Percentiles rank a stretch among this genome's conserved stretches.
These are phyloP conservation scores for Mycena venus DNA, from an alignment of 768 basidiomycete species.

Conservation along the genomic window DNA sequence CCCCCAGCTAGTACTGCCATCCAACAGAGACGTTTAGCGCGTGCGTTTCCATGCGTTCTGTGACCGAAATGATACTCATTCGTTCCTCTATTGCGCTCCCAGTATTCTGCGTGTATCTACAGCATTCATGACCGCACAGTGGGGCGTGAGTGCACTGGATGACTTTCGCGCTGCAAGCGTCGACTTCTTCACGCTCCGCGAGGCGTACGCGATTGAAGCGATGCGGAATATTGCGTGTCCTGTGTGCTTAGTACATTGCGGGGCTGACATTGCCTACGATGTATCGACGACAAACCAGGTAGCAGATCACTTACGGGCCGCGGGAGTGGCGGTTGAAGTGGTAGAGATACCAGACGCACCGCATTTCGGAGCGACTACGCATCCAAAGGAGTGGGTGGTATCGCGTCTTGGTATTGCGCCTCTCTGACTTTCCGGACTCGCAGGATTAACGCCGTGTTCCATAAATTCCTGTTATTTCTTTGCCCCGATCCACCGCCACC, in stretches of 20 bases:
- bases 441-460: constrained; percentile 2
- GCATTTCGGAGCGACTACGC: constrained; percentile 29
- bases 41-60: not conserved
- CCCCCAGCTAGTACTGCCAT: not conserved
- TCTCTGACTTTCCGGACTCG: too few relatives aligned
- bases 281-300: constrained; percentile 19
- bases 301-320: constrained; percentile 3
- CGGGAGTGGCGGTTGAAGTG: constrained; percentile 27
- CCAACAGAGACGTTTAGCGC: constrained; percentile 7
- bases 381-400: constrained; percentile 23
- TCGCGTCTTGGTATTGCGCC: too few relatives aligned
- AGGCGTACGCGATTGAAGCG: constrained; percentile 10
- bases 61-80: not conserved
- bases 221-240: constrained; percentile 26
- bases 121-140: not conserved
- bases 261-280: constrained; percentile 36
- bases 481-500: not conserved
- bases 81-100: not conserved
- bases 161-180: constrained; percentile 25
- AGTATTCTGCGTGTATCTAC: constrained; percentile 11
- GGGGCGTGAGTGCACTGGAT: constrained; percentile 6
- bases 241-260: constrained; percentile 30
- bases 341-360: constrained; percentile 19
- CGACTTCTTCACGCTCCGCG: constrained; percentile 30
- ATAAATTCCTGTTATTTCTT: not conserved